Base-by-base conservation (phyloP, 495 filamentous ascomycete genomes). In the Tuber calosporum region DNA sequence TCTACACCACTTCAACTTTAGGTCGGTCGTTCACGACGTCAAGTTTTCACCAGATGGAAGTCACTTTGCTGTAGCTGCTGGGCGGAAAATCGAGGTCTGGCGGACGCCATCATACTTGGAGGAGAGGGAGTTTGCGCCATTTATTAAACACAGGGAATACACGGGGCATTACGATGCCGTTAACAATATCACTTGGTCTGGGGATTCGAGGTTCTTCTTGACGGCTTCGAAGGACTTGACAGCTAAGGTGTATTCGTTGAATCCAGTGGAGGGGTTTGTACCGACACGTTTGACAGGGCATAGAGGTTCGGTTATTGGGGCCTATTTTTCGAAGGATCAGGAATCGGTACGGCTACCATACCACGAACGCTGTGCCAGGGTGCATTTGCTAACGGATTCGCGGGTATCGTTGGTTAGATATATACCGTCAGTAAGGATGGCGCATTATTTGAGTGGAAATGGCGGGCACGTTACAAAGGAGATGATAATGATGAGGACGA, bases 1-100 rank as follows among this genome's bases (percentile, higher is more conserved):
- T 34, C 88, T 98, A 42, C 92, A 98, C 81, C 90, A 97, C 84
- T 97, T 99, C 81, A 94, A 96, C 58, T 96, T 99, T 86, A 91
- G 90, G 80, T 87, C 86, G n/a, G 84, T 87, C 20, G 89, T 96
- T 42, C 90, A 93, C 26, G 91, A 94, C 9, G 88, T 99, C 67
- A 89, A 91, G 22, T 98, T 99, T 82, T 95, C 96, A 34, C 93
- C 93, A 3, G 94, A 93, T 4, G 95, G 95, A 37, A 89, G 89
- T 30, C 88, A 96, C 81, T 97, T 99, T 80, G 94, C 90, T 43
- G 93, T 93, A 26, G 94, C 89, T 67, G 83, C 95, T 38, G 93
- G 93, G 19, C 86, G 94, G 75, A 89, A 91, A 72, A 88, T 96
- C 74, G 93, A 99, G 84, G 88, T 97, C 67, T 99, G 95, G 95